Conservation (phyloP, 2,329 filamentous ascomycete species). For the Botrytis galanthina region DNA sequence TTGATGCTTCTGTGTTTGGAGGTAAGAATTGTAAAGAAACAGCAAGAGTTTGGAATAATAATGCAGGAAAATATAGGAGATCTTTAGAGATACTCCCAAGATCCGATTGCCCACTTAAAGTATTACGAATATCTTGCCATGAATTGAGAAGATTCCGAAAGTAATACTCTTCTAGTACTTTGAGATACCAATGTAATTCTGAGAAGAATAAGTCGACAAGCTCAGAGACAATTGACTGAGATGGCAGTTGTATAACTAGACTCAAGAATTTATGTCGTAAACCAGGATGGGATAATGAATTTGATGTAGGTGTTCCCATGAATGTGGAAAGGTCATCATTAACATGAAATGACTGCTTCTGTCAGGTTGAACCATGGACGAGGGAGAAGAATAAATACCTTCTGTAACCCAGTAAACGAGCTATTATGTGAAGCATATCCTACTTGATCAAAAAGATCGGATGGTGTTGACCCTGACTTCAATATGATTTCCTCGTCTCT, state of each 20-base stretch:
- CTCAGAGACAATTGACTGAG: constrained; percentile 6
- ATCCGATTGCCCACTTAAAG: not conserved
- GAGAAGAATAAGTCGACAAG: constrained; percentile 17
- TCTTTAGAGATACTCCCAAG: constrained; percentile 20
- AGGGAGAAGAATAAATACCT: not conserved
- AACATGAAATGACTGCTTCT: constrained; percentile 47
- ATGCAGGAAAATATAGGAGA: constrained; percentile 23
- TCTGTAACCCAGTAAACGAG: constrained; percentile 28
- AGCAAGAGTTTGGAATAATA: constrained; percentile 26
- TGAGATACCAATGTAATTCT: constrained; percentile 21
- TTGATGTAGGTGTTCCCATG: constrained; percentile 7
- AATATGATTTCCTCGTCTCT: constrained; percentile 46
- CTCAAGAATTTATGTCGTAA: constrained; percentile 15
- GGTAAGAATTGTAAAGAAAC: constrained; percentile 22
- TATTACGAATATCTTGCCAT: constrained; percentile 8
- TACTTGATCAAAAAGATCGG: constrained; percentile 8
- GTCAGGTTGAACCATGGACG: constrained; percentile 40
- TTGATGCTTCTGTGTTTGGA: constrained; percentile 6
- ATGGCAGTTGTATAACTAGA: constrained; percentile 18
- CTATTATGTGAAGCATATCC: constrained; percentile 10
- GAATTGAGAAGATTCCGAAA: constrained; percentile 18
- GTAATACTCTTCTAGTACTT: constrained; percentile 20
- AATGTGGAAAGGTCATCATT: constrained; percentile 5
- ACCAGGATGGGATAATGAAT: constrained; percentile 10
- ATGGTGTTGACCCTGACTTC: constrained; percentile 20